Conservation (phyloP, 2,329 filamentous ascomycete genomes). For the Alternaria ventricosa region DNA sequence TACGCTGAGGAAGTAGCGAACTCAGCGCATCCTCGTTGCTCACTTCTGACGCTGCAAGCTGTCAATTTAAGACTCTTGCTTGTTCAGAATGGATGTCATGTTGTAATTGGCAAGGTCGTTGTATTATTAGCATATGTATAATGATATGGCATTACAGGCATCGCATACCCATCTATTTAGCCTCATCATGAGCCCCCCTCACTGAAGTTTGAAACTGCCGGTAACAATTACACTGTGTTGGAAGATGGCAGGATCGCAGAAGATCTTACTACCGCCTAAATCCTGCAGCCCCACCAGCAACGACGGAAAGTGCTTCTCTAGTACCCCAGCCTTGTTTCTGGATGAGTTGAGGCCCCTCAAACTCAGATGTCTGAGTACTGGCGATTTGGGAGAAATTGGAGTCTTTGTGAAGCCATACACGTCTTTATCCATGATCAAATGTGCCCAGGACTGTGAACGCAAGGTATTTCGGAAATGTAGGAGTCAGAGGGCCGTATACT, state of each 20-base stretch:
- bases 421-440: neutral
- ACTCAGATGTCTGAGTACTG: neutral
- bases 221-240: neutral
- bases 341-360: too few species aligned
- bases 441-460: neutral
- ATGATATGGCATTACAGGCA: neutral
- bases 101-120: neutral
- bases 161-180: neutral
- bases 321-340: neutral
- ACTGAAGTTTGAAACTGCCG: neutral
- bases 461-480: neutral
- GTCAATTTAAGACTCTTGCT: neutral
- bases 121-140: neutral
- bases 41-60: neutral
- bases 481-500: neutral
- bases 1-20: neutral
- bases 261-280: neutral
- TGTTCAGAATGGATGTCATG: too few species aligned
- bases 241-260: neutral
- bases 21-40: neutral
- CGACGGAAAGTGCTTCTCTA: neutral
- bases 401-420: neutral
- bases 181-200: neutral
- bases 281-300: neutral
- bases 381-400: neutral